Evolutionary conservation across 495 filamentous ascomycete species (phyloP), one percentile per base, ranked within the genome.

Genomic region (Cryomyces minteri): DNA sequence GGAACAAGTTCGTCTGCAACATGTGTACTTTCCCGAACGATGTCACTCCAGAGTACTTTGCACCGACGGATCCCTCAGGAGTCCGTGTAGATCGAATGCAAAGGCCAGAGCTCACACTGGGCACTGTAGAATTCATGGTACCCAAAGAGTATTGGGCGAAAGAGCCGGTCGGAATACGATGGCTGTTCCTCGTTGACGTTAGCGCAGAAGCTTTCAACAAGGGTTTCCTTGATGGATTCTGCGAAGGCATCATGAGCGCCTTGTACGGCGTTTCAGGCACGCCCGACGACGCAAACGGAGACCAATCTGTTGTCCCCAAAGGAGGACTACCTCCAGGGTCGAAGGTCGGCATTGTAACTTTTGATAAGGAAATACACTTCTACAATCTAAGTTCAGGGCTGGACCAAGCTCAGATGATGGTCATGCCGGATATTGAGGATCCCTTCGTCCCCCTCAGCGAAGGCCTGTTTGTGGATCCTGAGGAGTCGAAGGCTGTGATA

Each of bases 71-170:
- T 54, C 85, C 88, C 14, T 79, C 81, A 33, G 92, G 92, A 30
- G 70, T 81, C 33, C 80, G 90, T 43, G 76, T 93, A 30, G 90
- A 99, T 58, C 77, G 90, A 36, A 74, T 82, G 59, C 82, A 93
- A 57, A 69, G 90, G 45, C 92, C 90, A 4, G 90, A 99, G 59
- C 65, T 99, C 52, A 80, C 76, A 49, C 76, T 80, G 48, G 90
- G 90, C 28, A 96, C 90, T 0, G 87, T 94, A 32, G 90, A 99
- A 55, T 99, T 94, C 52, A 67, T 87, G 50, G 90, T 96, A 5
- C 90, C 90, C 34, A 96, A 94, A 63, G 90, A 99, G 62, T 96
- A 96, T 62, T 96, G 87, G 88, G 86, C 84, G 12, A 93, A 90
- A 63, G 83, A 93, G 59, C 92, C 87, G 0, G 82, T 88, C 12